phyloP scores from a whole-genome alignment of 768 basidiomycete species.

The Termitomyces sp. region DNA sequence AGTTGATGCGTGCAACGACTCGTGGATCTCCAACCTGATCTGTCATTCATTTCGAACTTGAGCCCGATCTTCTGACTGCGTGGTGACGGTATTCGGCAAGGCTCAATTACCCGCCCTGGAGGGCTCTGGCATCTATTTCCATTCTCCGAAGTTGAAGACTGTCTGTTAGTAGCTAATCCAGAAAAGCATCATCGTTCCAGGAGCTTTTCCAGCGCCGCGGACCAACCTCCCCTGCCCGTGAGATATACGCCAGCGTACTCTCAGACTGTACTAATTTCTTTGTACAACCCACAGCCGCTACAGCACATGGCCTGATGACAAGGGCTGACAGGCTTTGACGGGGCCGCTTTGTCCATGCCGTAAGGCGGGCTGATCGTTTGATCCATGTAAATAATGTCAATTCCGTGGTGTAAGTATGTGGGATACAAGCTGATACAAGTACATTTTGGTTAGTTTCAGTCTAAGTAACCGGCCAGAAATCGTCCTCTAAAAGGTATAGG shows the following conservation, averaged over 20 bases:
- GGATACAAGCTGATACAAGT: constrained; percentile 4
- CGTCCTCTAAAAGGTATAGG: background rate
- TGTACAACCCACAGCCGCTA: background rate
- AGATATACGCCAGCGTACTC: background rate
- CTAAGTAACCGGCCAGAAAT: background rate
- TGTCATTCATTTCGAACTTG: background rate
- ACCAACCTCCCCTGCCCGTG: background rate
- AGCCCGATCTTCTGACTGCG: background rate
- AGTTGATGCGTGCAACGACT: background rate
- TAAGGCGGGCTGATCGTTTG: background rate
- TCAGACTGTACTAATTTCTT: background rate
- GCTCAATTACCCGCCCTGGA: background rate
- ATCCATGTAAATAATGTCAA: background rate
- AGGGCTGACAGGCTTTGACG: background rate
- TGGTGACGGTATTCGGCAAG: background rate
- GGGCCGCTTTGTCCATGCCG: background rate
- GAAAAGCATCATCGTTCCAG: background rate
- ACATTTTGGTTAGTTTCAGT: background rate
- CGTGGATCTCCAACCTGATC: background rate
- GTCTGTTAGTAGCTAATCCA: background rate
- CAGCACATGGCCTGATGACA: background rate
- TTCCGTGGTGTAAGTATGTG: background rate
- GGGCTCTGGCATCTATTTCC: background rate
- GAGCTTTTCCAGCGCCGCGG: background rate
- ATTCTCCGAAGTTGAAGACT: background rate